Evolutionary conservation across 1,284 basidiomycete genomes (phyloP).

Genomic region (Trichosporon sp.): DNA sequence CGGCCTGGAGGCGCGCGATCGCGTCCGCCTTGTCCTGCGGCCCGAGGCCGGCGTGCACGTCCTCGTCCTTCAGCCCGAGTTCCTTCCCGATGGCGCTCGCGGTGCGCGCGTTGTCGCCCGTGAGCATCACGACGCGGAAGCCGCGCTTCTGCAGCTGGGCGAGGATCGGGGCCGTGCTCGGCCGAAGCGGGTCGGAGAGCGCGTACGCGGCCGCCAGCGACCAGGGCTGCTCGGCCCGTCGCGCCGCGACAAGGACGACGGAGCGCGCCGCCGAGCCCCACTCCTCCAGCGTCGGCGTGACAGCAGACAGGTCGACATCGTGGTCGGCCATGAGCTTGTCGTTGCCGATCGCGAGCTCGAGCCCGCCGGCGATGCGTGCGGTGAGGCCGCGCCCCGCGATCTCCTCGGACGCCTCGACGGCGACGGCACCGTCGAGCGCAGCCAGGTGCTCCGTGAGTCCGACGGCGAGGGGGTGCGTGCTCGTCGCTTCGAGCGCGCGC

Average conservation of each 20-base stretch:
- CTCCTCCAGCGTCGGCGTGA: conserved; percentile 58
- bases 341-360: conserved; percentile 56
- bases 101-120: conserved; percentile 77
- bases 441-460: conserved; percentile 71
- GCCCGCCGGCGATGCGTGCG: conserved; percentile 61
- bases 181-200: conserved; percentile 76
- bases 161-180: conserved; percentile 73
- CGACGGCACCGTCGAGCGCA: conserved; percentile 53
- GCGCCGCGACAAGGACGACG: conserved; percentile 73
- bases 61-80: conserved; percentile 71
- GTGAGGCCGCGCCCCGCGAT: conserved; percentile 84
- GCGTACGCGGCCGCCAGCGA: conserved; percentile 54
- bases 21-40: conserved; percentile 77
- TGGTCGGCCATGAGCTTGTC: conserved; percentile 22
- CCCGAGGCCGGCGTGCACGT: conserved; percentile 83
- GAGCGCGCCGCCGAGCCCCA: conserved; percentile 70
- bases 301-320: conserved; percentile 24
- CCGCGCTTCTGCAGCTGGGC: conserved; percentile 74
- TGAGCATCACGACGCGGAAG: conserved; percentile 83
- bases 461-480: conserved; percentile 92
- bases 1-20: conserved; percentile 12
- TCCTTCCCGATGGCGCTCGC: conserved; percentile 78
- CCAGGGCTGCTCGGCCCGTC: conserved; percentile 51
- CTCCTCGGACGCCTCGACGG: conserved; percentile 59
- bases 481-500: conserved; percentile 80